Percentiles rank a stretch among this genome's conserved stretches.
phyloP scores from a whole-genome alignment of 1,139 yeast genomes.

The Taphrina wiesneri region DNA sequence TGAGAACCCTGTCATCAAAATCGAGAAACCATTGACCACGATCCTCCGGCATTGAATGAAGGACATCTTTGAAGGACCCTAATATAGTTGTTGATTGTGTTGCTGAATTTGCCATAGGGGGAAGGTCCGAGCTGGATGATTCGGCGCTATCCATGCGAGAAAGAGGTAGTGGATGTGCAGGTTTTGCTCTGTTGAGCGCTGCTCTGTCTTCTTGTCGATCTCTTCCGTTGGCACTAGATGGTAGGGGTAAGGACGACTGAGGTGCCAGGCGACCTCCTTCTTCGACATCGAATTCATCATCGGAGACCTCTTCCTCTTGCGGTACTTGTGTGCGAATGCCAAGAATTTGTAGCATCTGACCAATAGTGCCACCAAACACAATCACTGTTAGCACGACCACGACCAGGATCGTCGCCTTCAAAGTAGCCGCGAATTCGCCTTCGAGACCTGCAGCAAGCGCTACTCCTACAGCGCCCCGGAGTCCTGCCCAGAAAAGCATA shows the following conservation, averaged over 20 bases:
- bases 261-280: constrained; percentile 48
- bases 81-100: constrained; percentile 13
- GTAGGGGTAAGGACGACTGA: constrained; percentile 4
- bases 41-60: constrained; percentile 35
- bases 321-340: constrained; percentile 90
- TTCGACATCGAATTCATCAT: constrained; percentile 86
- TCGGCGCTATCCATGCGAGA: constrained; percentile 31
- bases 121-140: constrained; percentile 35
- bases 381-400: constrained; percentile 96
- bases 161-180: constrained; percentile 8
- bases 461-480: constrained; percentile 98
- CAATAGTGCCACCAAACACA: constrained; percentile 96
- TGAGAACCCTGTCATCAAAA: constrained; percentile 91
- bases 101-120: constrained; percentile 36
- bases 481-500: constrained; percentile 99
- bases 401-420: constrained; percentile 90
- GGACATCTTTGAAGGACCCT: constrained; percentile 36
- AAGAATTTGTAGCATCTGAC: constrained; percentile 92
- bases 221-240: constrained; percentile 1
- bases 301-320: constrained; percentile 72
- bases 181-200: constrained; percentile 7
- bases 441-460: constrained; percentile 97
- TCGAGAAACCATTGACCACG: constrained; percentile 70
- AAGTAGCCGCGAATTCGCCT: constrained; percentile 87
- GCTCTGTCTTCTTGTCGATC: constrained; percentile 21